Evolutionary conservation across 2,329 filamentous ascomycete genomes (phyloP).

Genomic region (Talaromyces sp.): DNA sequence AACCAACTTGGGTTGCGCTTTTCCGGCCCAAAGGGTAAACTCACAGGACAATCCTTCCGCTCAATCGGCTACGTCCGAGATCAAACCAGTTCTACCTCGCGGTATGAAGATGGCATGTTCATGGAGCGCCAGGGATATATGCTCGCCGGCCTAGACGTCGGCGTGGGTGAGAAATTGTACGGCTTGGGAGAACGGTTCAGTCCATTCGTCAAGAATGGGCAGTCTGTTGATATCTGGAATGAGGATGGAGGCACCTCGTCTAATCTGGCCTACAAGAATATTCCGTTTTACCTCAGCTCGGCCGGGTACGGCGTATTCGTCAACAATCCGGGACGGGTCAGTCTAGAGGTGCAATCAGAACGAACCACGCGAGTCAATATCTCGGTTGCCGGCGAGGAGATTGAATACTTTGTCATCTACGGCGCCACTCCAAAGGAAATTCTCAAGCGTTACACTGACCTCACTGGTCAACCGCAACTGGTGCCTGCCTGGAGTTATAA

Average conservation of each 20-base stretch:
- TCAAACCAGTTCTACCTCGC: conserved; percentile 25
- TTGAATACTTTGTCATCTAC: conserved; percentile 72
- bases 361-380: conserved; percentile 65
- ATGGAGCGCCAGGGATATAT: conserved; percentile 34
- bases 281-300: conserved; percentile 43
- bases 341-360: conserved; percentile 69
- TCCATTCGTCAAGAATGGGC: conserved; percentile 70
- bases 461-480: conserved; percentile 61
- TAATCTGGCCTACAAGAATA: conserved; percentile 37
- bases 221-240: conserved; percentile 60
- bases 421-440: conserved; percentile 68
- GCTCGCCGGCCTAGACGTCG: conserved; percentile 32
- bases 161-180: conserved; percentile 61
- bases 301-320: conserved; percentile 74
- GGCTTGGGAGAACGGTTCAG: conserved; percentile 73
- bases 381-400: conserved; percentile 60
- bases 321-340: conserved; percentile 63
- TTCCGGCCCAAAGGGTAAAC: conserved; percentile 18
- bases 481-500: conserved; percentile 72
- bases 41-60: conserved; percentile 34
- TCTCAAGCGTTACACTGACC: conserved; percentile 58
- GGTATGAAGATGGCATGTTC: conserved; percentile 30
- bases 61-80: conserved; percentile 35
- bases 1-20: conserved; percentile 30
- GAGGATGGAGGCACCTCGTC: conserved; percentile 46